A percentile compares a stretch with the other conserved stretches of the same genome.
phyloP scores from a whole-genome alignment of 352 stramenopile species.

The Plasmopara muralis region DNA sequence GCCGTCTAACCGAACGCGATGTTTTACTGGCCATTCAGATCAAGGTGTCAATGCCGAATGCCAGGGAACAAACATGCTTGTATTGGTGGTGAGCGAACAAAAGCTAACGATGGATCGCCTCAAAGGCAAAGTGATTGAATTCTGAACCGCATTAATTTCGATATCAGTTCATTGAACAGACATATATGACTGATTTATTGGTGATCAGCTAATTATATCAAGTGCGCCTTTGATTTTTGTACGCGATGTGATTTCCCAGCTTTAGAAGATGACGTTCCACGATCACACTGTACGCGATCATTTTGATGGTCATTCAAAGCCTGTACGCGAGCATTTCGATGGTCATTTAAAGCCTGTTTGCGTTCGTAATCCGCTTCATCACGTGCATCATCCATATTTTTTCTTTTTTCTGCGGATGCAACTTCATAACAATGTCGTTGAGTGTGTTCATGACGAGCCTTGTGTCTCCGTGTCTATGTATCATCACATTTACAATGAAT shows the following conservation, averaged over 20 bases:
- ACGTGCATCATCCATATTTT: neutral
- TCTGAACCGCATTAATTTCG: neutral
- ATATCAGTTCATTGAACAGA: neutral
- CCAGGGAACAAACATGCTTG: no score
- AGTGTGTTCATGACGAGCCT: neutral
- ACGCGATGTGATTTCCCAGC: neutral
- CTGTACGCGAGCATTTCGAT: no score
- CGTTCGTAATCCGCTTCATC: neutral
- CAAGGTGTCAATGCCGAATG: no score
- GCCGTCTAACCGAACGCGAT: no score
- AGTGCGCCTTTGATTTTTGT: neutral
- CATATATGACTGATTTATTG: no score
- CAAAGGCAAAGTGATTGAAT: no score
- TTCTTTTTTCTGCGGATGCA: neutral
- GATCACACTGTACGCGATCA: neutral
- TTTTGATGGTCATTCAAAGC: no score
- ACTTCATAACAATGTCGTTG: neutral
- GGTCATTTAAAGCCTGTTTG: neutral
- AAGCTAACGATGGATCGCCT: no score
- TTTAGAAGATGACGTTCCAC: neutral
- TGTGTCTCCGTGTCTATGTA: neutral
- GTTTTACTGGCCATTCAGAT: no score
- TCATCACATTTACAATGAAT: neutral
- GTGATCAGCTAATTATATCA: no score
- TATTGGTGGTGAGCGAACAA: no score